Evolutionary conservation across 2,329 filamentous ascomycete genomes (phyloP), one percentile per base, ranked within the genome.

Genomic region (Colletotrichum sp.): DNA sequence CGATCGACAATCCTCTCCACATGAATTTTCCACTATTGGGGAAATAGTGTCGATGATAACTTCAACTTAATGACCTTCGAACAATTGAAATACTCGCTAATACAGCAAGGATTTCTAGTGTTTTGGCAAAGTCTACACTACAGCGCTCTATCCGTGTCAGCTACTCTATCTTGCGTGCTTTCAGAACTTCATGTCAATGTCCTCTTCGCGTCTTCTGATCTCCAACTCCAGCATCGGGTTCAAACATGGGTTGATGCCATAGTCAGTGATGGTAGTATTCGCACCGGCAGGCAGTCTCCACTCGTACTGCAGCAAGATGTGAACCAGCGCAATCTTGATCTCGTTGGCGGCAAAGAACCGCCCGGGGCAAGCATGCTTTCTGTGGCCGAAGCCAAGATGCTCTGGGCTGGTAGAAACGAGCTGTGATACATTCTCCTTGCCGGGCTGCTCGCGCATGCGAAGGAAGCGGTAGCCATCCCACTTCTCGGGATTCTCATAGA

Each of bases 401-500:
- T 80, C 77, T 59, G 83, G 79, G 27, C 79, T 76, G 43, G 83
- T 83, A 75, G 81, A 82, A 16, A 83, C 84, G 66, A 87, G 85
- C 78, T 87, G 86, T 75, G 84, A 76, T 6, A 75, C 54, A 64
- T 78, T 74, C 36, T 70, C 64, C 31, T 70, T 67, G 5, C 67
- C 70, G 8, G 70, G 36, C 12, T 65, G 34, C 63, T 70, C 33
- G 8, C 73, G 66, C 71, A 73, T 29, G 5, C 70, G 59, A 9
- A 63, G 34, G 57, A 70, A 75, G 6, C 73, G 65, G 31, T 63
- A 34, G 6, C 51, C 65, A 27, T 69, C 58, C 65, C 61, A 75
- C 13, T 57, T 62, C 4, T 66, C 57, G 3, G 70, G 70, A 38
- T 70, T 67, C 4, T 38, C 38, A 57, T 70, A 75, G 11, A 73